Base-by-base conservation (phyloP, 2,329 filamentous ascomycete genomes). In the Phoma sp. region DNA sequence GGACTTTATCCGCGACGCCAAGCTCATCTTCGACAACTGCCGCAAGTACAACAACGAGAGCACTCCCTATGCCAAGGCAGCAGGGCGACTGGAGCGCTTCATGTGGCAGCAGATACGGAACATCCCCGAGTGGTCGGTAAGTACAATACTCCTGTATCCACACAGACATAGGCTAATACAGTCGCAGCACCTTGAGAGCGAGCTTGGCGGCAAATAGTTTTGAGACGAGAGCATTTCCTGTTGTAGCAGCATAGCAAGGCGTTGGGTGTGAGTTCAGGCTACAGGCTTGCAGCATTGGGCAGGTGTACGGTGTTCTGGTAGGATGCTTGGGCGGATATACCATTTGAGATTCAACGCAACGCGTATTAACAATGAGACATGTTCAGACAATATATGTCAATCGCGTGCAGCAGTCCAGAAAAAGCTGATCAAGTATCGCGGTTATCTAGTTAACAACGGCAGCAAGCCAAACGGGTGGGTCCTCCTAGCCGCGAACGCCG, bases 41-140 rank as follows among this genome's bases (percentile, higher is more conserved):
- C 87, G 93, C 62, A 89, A 90, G 70, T 99, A 98, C 80, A 99
- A 99, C 71, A 96, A 93, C 66, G 93, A 97, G 78, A 96, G 82
- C 38, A 99, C 93, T 0, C 89, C 91, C 0, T 99, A 99, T 73
- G 91, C 92, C 23, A 99, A 99, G 79, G 91, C 89, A 52, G 95
- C 95, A 36, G 96, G 91, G 72, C 95, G 95, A 71, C 81, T 99
- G 37, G 95, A 89, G 71, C 96, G 95, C 76, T 96, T 87, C 71
- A 96, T 98, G 93, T 97, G 91, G 91, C 83, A 87, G 73, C 90
- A 93, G 77, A 91, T 97, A 75, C 89, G 90, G 71, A 89, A 89
- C 64, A 90, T 97, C 47, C 93, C 93, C 0, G 93, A 97, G 79
- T 98, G 93, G 93, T 76, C 67, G 57, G 70, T 73, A 45, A 60